Evolutionary conservation across 2,329 filamentous ascomycete genomes (phyloP), one percentile per base, ranked within the genome.

Genomic region (Allantophomopsis lycopodina): DNA sequence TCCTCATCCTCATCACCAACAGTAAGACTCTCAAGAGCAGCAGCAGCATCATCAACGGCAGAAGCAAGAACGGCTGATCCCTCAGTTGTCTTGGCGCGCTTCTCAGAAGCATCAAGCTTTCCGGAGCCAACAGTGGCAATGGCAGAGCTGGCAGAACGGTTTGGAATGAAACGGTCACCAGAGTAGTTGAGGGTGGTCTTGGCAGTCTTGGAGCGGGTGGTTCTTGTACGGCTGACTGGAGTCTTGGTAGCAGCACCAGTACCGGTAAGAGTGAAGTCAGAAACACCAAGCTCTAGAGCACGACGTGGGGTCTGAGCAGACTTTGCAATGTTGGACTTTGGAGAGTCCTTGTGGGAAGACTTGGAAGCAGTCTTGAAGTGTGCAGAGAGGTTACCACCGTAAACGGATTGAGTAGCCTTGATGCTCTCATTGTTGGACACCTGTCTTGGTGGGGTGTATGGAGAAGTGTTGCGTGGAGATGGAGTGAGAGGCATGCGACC

Each of bases 81-180:
- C 47, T 91, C 85, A 60, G 74, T 79, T 36, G 74, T 79, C 64
- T 86, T 89, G 43, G 85, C 73, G 42, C 82, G 72, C 57, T 74
- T 76, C 45, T 89, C 82, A 36, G 71, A 61, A 34, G 68, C 52
- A 47, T 91, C 83, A 35, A 89, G 74, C 73, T 96, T 96, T 46
- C 78, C 79, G 40, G 85, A 81, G 44, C 86, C 85, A 43, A 73
- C 73, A 50, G 87, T 87, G 55, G 79, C 71, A 55, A 94, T 83
- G 41, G 83, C 88, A 39, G 93, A 91, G 66, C 88, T 94, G 48
- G 88, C 83, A 37, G 73, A 74, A 23, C 91, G 83, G 68, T 94
- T 95, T 50, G 91, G 89, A 50, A 98, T 96, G 68, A 96, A 98
- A 39, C 91, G 80, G 60, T 98, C 91, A 32, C 79, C 86, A 36